Conservation (phyloP, 2,329 filamentous ascomycete species). For the Leptographium radiaticola region DNA sequence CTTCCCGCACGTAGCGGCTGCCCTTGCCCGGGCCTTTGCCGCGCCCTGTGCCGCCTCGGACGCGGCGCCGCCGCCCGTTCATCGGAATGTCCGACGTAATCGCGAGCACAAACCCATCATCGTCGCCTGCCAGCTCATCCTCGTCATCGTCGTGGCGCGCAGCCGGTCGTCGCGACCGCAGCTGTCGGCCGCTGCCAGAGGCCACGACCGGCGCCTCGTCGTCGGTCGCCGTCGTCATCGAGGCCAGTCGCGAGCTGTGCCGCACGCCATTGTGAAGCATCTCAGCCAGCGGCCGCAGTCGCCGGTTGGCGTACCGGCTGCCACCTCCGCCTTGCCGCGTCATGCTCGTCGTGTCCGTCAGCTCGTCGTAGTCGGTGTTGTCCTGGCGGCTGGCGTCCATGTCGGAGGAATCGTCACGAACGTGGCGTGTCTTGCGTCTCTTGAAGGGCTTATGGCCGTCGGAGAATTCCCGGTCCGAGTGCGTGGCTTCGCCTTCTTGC, state of each 20-base stretch:
- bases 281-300: background rate
- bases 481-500: background rate
- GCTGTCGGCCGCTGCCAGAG: background rate
- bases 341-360: background rate
- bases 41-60: constrained; percentile 4
- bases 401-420: constrained; percentile 1
- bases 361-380: background rate
- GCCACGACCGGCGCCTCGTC: background rate
- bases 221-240: background rate
- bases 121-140: constrained; percentile 19
- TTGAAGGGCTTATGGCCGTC: background rate
- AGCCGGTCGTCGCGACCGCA: constrained; percentile 1
- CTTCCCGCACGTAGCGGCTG: constrained; percentile 7
- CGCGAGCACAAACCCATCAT: constrained; percentile 14
- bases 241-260: constrained; percentile 7
- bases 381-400: background rate
- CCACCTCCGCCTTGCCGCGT: background rate
- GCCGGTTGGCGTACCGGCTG: background rate
- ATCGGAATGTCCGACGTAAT: constrained; percentile 16
- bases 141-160: constrained; percentile 8
- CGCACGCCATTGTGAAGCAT: background rate
- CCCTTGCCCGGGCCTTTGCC: background rate
- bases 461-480: background rate
- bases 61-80: constrained; percentile 5
- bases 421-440: constrained; percentile 1